A percentile compares a stretch with the other conserved stretches of the same genome.
Conservation (phyloP, 2,329 filamentous ascomycete genomes). For the Purpureocillium lavendulum region DNA sequence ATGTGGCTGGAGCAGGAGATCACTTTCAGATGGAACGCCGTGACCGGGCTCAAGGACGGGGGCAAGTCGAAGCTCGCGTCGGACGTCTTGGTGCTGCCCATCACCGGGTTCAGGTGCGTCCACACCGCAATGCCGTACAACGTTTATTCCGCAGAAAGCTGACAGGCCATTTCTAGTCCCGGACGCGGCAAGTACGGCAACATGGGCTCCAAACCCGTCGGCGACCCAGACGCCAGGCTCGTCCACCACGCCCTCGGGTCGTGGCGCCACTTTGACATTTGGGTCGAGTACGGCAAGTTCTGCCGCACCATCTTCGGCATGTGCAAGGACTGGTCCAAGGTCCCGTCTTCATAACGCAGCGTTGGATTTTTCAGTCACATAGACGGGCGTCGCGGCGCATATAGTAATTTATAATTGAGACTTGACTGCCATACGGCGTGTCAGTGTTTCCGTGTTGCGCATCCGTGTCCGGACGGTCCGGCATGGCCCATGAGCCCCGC, state of each 20-base stretch:
- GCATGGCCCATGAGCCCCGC: too few species aligned
- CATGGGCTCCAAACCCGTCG: conserved; percentile 14
- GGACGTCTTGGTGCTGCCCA: conserved; percentile 13
- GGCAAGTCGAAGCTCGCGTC: conserved; percentile 12
- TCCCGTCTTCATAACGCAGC: conserved; percentile 1
- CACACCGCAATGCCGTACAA: too few species aligned
- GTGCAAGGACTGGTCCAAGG: conserved; percentile 13
- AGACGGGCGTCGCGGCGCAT: too few species aligned
- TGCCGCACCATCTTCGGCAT: conserved; percentile 13
- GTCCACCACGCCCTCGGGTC: conserved; percentile 14
- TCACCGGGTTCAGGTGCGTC: conserved; percentile 14
- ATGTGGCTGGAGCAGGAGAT: conserved; percentile 11
- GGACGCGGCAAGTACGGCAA: conserved; percentile 14
- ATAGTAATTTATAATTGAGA: too few species aligned
- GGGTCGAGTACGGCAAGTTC: conserved; percentile 15
- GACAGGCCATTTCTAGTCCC: conserved; percentile 4
- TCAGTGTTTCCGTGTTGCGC: too few species aligned
- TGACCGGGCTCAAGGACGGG: conserved; percentile 13
- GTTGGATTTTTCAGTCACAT: neutral
- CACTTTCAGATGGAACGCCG: conserved; percentile 13
- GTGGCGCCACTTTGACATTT: conserved; percentile 11
- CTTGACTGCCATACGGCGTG: too few species aligned
- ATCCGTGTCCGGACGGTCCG: too few species aligned
- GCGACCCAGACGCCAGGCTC: conserved; percentile 11
- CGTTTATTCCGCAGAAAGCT: too few species aligned